A percentile compares a stretch with the other conserved stretches of the same genome.
phyloP scores from a whole-genome alignment of 345 rosid species.

The Aquilaria yunnanensis region DNA sequence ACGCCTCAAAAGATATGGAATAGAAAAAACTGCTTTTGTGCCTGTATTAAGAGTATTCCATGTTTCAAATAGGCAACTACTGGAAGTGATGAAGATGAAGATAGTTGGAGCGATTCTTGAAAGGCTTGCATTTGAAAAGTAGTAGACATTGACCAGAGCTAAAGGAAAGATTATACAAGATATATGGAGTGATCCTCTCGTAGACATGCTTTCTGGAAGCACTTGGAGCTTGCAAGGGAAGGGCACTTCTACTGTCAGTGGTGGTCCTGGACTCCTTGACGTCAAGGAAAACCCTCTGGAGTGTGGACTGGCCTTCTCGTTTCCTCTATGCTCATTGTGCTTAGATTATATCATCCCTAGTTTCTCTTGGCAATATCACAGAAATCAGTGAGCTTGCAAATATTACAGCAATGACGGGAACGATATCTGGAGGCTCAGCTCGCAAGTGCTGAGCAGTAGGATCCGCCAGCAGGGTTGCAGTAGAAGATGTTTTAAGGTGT shows the following conservation, averaged over 20 bases:
- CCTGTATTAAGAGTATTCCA: background rate
- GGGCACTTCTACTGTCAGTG: background rate
- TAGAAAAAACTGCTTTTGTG: no score
- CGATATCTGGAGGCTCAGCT: conserved; percentile 16
- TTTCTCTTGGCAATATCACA: conserved; percentile 1
- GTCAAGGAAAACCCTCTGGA: conserved; percentile 8
- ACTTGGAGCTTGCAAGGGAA: background rate
- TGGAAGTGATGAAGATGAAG: conserved; percentile 96
- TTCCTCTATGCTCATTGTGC: conserved; percentile 10
- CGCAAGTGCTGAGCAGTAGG: conserved; percentile 25
- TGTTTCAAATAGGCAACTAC: conserved; percentile 61
- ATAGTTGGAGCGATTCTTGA: conserved; percentile 94
- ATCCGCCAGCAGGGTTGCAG: no score
- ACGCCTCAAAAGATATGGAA: no score
- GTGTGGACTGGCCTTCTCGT: background rate
- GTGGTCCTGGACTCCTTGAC: conserved; percentile 4
- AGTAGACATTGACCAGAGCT: no score
- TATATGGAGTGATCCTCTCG: no score
- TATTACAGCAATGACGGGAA: background rate
- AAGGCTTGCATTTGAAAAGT: background rate
- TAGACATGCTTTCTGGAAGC: no score
- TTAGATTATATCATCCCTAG: background rate
- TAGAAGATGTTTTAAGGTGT: conserved; percentile 13
- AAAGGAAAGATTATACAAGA: no score
- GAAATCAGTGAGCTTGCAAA: background rate